Percentiles rank a stretch among this genome's conserved stretches.
These are phyloP conservation scores for Backusella liffmaniae DNA, from an alignment of 192 early-diverging fungal species.

Conservation along the genomic window DNA sequence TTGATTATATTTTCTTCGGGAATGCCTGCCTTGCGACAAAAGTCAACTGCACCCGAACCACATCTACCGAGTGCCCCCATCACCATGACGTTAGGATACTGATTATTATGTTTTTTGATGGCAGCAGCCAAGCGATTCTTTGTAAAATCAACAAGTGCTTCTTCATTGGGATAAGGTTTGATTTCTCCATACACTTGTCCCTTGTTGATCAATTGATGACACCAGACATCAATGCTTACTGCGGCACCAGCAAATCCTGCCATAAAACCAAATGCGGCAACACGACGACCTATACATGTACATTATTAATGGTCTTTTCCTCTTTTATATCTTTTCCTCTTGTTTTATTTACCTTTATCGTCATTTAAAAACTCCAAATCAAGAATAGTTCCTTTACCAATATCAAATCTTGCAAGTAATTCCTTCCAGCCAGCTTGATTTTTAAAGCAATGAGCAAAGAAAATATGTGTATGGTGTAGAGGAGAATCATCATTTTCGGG, in stretches of 20 bases:
- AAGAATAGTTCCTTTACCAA: conserved; percentile 80
- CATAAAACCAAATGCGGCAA: conserved; percentile 96
- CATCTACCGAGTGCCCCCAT: conserved; percentile 97
- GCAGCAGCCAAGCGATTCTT: conserved; percentile 57
- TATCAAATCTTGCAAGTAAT: conserved; percentile 78
- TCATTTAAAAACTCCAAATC: conserved; percentile 95
- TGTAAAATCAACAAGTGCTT: conserved; percentile 68
- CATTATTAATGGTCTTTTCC: background rate
- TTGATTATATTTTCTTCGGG: conserved; percentile 82
- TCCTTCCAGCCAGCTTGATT: conserved; percentile 94
- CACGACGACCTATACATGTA: conserved; percentile 62
- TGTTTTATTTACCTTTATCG: conserved; percentile 46
- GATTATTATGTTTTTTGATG: conserved; percentile 58
- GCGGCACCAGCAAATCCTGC: conserved; percentile 95
- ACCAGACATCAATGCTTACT: conserved; percentile 90
- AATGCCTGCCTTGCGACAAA: conserved; percentile 78
- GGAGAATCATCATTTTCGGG: conserved; percentile 90
- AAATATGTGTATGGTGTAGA: conserved; percentile 90
- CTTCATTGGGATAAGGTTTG: conserved; percentile 83
- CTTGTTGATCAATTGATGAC: conserved; percentile 63
- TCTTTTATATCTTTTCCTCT: background rate
- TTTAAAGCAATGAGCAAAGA: conserved; percentile 99
- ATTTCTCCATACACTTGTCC: conserved; percentile 66
- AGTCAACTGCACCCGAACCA: conserved; percentile 83
- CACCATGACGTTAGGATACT: conserved; percentile 83